phyloP scores from a whole-genome alignment of 2,329 filamentous ascomycete genomes.

The Epichloe gansuensis region DNA sequence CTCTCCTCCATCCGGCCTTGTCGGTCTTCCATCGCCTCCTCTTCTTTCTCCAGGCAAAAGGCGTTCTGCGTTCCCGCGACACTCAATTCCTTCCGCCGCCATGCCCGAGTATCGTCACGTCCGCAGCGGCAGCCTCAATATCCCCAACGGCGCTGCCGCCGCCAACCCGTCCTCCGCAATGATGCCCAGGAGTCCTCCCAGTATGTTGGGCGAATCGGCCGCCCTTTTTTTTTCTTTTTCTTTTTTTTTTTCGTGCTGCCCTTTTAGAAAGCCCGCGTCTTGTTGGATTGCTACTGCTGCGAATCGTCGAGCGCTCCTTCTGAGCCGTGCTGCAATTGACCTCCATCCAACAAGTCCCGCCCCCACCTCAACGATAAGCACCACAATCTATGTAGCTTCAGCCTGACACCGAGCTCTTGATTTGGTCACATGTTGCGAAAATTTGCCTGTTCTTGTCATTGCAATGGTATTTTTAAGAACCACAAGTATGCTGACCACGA shows the following conservation, averaged over 20 bases:
- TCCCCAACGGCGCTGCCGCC: constrained; percentile 23
- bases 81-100: constrained; percentile 10
- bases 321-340: background rate
- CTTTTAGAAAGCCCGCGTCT: background rate
- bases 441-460: too few species aligned
- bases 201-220: constrained; percentile 18
- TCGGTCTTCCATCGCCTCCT: constrained; percentile 5
- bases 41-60: constrained; percentile 2
- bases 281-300: background rate
- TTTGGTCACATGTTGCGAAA: too few species aligned
- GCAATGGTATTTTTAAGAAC: background rate
- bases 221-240: background rate
- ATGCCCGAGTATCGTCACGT: constrained; percentile 45
- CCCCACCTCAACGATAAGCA: constrained; percentile 4
- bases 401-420: background rate
- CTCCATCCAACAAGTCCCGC: background rate
- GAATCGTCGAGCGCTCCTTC: background rate
- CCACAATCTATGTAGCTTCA: background rate
- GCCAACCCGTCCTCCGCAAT: constrained; percentile 12
- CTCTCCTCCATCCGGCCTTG: constrained; percentile 4
- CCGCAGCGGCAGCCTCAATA: constrained; percentile 46
- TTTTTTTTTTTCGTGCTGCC: background rate
- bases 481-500: background rate
- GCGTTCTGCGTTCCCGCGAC: constrained; percentile 4
- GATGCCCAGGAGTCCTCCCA: constrained; percentile 47